Conservation (phyloP, 306 rosid species). For the Sicyos baderoa region DNA sequence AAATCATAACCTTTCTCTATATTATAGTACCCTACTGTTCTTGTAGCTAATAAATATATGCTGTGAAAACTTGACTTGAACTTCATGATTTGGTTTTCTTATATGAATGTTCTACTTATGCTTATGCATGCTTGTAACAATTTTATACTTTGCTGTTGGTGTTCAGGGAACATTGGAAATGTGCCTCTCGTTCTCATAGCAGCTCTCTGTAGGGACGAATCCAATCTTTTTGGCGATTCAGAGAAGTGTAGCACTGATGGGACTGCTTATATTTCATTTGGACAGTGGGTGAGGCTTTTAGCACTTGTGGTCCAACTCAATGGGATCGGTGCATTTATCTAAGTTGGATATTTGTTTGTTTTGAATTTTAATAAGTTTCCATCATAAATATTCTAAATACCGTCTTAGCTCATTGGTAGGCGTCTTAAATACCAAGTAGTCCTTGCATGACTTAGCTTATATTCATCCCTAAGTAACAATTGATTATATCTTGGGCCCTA, state of each 20-base stretch:
- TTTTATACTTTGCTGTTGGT: conserved; percentile 14
- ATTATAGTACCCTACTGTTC: too few relatives aligned
- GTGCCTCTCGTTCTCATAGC: conserved; percentile 91
- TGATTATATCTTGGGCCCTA: neutral
- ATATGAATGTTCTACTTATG: neutral
- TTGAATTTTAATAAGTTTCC: neutral
- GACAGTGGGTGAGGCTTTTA: conserved; percentile 84
- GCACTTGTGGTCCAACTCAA: conserved; percentile 19
- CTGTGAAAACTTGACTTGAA: neutral
- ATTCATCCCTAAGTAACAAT: neutral
- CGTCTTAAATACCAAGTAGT: neutral
- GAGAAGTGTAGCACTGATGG: conserved; percentile 73
- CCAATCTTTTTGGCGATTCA: conserved; percentile 76
- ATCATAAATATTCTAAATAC: neutral
- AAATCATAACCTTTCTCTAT: too few relatives aligned
- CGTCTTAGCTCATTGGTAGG: too few relatives aligned
- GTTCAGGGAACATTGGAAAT: conserved; percentile 90
- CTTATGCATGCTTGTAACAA: conserved; percentile 3
- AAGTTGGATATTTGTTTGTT: conserved; percentile 2
- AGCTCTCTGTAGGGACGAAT: conserved; percentile 74
- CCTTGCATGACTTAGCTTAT: neutral
- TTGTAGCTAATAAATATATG: neutral
- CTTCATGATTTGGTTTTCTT: conserved; percentile 5
- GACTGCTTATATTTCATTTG: conserved; percentile 90
- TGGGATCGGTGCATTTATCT: conserved; percentile 8